A percentile compares a stretch with the other conserved stretches of the same genome.
Evolutionary conservation across 208 protist genomes (phyloP).

Genomic region (Balamuthia mandrillaris): DNA sequence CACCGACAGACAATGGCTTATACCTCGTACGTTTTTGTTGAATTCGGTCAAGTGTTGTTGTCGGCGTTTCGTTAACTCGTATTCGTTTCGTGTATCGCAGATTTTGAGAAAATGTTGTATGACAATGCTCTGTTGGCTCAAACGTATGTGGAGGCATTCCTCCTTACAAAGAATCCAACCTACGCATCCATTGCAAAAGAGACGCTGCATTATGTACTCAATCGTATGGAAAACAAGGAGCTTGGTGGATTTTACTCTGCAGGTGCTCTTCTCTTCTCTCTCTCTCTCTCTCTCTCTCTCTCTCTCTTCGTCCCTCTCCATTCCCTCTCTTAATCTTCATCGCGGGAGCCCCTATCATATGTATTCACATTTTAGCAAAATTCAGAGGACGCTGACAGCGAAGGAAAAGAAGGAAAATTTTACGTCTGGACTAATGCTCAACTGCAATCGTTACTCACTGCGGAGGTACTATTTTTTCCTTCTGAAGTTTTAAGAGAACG

Average conservation of each 20-base stretch:
- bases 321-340: too few species aligned
- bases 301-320: too few species aligned
- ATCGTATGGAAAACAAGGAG: conserved; percentile 20
- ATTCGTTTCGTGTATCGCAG: not conserved
- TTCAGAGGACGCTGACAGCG: conserved; percentile 35
- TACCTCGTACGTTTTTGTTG: conserved; percentile 29
- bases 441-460: not conserved
- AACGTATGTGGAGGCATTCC: conserved; percentile 35
- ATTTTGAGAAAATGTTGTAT: conserved; percentile 51
- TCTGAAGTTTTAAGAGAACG: not conserved
- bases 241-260: conserved; percentile 51
- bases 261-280: not conserved
- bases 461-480: not conserved
- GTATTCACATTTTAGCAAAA: not conserved
- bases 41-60: not conserved
- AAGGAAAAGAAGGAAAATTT: conserved; percentile 48
- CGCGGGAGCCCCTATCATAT: too few species aligned
- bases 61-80: not conserved
- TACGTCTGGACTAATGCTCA: conserved; percentile 51
- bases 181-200: conserved; percentile 13
- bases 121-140: conserved; percentile 45
- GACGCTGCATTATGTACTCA: conserved; percentile 33
- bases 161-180: not conserved
- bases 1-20: conserved; percentile 39
- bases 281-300: not conserved